Evolutionary conservation across 805 yeast species (phyloP).

Genomic region (Lipomyces oligophaga): DNA sequence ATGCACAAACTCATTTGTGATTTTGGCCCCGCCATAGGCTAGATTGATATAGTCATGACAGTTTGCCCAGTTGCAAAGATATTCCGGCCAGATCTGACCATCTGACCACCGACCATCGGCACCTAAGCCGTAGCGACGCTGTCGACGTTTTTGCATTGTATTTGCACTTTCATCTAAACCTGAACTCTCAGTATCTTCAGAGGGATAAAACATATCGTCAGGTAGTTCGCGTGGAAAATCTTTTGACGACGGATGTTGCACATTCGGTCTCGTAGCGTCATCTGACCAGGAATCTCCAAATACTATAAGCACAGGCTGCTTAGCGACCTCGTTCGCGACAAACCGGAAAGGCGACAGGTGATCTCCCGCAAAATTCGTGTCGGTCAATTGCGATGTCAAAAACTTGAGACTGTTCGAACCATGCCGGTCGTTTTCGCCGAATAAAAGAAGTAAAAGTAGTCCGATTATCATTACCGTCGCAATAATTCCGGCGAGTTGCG

Average conservation of each 20-base stretch:
- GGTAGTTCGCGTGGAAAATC: not conserved
- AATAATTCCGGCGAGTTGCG: no score
- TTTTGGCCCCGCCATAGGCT: slow-evolving; percentile 27
- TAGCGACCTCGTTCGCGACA: not conserved
- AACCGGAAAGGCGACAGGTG: no score
- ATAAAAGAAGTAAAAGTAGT: no score
- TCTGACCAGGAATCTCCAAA: slow-evolving; percentile 30
- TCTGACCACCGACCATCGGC: slow-evolving; percentile 24
- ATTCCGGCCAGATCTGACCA: slow-evolving; percentile 27
- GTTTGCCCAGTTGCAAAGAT: slow-evolving; percentile 9
- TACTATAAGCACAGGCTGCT: slow-evolving; percentile 7
- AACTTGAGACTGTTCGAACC: no score
- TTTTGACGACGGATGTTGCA: not conserved
- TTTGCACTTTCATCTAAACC: not conserved
- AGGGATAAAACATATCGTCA: not conserved
- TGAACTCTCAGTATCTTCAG: not conserved
- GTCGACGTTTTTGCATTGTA: not conserved
- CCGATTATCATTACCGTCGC: no score
- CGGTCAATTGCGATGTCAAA: no score
- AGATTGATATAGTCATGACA: slow-evolving; percentile 18
- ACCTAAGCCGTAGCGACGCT: slow-evolving; percentile 18
- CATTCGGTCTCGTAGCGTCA: slow-evolving; percentile 17
- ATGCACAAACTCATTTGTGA: slow-evolving; percentile 15
- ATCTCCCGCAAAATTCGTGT: no score
- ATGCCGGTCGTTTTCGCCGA: no score